Base-by-base conservation (phyloP, 2,329 filamentous ascomycete genomes). In the Penicillium sp. region DNA sequence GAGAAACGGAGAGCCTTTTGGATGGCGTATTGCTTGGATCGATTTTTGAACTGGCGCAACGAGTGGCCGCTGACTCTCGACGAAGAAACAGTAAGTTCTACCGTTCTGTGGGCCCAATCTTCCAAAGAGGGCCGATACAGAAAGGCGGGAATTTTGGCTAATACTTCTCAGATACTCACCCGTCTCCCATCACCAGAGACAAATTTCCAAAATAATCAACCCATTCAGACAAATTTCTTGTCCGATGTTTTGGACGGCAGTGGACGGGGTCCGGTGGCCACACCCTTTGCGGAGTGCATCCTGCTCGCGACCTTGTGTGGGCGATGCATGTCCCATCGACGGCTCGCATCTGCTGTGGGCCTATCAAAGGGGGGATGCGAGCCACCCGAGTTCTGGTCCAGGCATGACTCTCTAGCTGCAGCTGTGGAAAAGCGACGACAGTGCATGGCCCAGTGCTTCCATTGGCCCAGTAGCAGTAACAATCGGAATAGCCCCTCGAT, bases 1-100 rank as follows among this genome's bases (percentile, higher is more conserved):
- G 38, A 41, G 7, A 41, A 41, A 42, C 34, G 57, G 14, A 39
- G 57, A 42, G 52, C 43, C 1, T 31, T 59, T 6, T 59, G 57
- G 57, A 35, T 48, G 11, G 57, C 57, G 39, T 59, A 52, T 28
- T 53, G 50, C 7, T 43, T 59, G n/a, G 57, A 59, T 41, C 39
- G 57, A 41, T 43, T 59, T 10, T 31, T 48, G 14, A 59, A 54
- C 34, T 52, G 50, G 57, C 48, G 50, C 20, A 55, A 56, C 20
- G 52, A 59, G n/a, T 48, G 57, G 20, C 57, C 57, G 1, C 11
- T 38, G 12, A 59, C 51, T 20, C 57, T 59, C 1, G 38, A 59
- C 10, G 57, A 59, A 53, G 38, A 41, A 17, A 41, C 38, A 8
- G 38, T 41, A 17, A 41, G 38, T 41, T 28, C 25, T 28, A 28